Base-by-base conservation (phyloP, 331 rosid genomes). In the Saraca asoca region DNA sequence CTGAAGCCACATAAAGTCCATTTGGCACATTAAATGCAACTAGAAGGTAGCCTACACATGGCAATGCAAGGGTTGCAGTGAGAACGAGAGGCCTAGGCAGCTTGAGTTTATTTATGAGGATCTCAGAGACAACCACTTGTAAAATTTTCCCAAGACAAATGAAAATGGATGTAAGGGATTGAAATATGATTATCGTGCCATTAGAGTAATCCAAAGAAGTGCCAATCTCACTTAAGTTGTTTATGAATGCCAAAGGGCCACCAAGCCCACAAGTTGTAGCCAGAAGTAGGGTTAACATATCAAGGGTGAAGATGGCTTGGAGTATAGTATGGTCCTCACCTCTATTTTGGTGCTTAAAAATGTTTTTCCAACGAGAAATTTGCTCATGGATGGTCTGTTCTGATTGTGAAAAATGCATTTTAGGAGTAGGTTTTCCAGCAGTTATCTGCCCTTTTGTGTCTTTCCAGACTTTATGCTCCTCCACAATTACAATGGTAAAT, bases 391-490 rank as follows among this genome's bases (percentile, higher is more conserved):
- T 9, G 37, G 3, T 13, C 13, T 73, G 41, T 18, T 64, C 42
- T 48, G 50, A 29, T 11, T 46, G 59, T 11, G 61, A 13, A 7
- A 35, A 33, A 9, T 51, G 33, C 10, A 39, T 20, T 7, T 8
- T 39, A 39, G 37, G 12, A 2, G 48, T 9, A 3, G 11, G 29
- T 15, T 16, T 11, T 7, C 39, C 74, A 7, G 14, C 54, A 0
- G 29, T 42, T 3, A 45, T 5, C 0, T 43, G 53, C 8, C 12
- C 14, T 19, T 49, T 43, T 58, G 66, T 71, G 44, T 19, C 58
- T 50, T 66, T 65, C 66, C 75, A 81, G 4, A 82, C 38, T 68
- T 71, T 83, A 1, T 64, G 38, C 51, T 90, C 95, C 49, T 90
- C 83, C 2, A 17, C 5, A 4, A 81, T 24, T 0, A 80, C 90